Percentiles rank a stretch among this genome's conserved stretches.
Evolutionary conservation across 31 red algal genomes (phyloP).

Genomic region (Porphyra umbilicalis): DNA sequence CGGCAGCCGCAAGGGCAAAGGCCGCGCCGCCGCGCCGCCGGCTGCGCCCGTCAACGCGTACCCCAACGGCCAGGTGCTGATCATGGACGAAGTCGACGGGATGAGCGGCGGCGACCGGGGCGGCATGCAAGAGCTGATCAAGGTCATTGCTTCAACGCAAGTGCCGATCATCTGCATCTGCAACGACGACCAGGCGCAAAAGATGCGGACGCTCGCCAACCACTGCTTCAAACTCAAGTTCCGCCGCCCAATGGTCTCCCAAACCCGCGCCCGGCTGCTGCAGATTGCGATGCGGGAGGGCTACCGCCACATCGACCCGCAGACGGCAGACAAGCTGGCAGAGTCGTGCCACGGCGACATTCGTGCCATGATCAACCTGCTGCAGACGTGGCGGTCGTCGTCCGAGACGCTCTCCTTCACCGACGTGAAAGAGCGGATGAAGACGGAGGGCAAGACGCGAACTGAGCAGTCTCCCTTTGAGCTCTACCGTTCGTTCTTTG

Average conservation of each 20-base stretch:
- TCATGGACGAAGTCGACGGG: conserved; percentile 99
- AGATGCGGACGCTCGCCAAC: conserved; percentile 75
- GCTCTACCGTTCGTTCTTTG: conserved; percentile 42
- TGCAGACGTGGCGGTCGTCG: conserved; percentile 49
- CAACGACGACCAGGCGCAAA: conserved; percentile 83
- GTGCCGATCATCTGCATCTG: conserved; percentile 97
- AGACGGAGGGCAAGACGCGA: conserved; percentile 53
- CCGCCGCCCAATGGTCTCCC: conserved; percentile 46
- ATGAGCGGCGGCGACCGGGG: conserved; percentile 92
- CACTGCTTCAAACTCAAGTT: conserved; percentile 88
- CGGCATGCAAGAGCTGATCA: conserved; percentile 79
- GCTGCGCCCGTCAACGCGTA: background rate
- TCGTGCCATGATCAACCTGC: conserved; percentile 78
- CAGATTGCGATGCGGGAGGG: conserved; percentile 40
- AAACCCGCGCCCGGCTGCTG: conserved; percentile 50
- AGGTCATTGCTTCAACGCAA: conserved; percentile 75
- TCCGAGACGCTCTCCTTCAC: conserved; percentile 25
- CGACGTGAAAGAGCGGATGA: conserved; percentile 49
- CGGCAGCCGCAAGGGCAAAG: background rate
- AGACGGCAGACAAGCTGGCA: conserved; percentile 50
- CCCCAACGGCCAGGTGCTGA: conserved; percentile 63
- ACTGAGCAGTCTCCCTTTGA: conserved; percentile 65
- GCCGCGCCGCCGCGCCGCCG: conserved; percentile 1
- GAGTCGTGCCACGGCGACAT: conserved; percentile 85
- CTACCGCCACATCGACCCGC: conserved; percentile 31